phyloP scores from a whole-genome alignment of 768 basidiomycete genomes.

The Cyclocybe cylindracea region DNA sequence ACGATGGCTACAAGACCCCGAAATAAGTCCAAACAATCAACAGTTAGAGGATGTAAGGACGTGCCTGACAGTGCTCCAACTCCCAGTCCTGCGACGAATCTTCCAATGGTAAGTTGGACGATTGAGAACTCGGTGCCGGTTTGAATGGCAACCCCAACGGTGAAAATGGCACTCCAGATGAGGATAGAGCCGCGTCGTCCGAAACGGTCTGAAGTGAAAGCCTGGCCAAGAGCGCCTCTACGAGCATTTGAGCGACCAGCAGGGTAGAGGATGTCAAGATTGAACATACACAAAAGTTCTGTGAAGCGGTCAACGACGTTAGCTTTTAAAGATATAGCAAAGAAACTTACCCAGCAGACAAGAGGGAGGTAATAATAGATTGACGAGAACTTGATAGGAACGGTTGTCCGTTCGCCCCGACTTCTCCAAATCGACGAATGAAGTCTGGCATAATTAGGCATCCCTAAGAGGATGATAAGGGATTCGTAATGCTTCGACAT shows the following conservation, averaged over 20 bases:
- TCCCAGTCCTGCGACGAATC: conserved; percentile 75
- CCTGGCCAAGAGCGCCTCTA: conserved; percentile 67
- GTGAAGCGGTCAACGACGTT: not conserved
- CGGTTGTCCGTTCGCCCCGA: conserved; percentile 43
- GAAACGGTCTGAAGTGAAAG: conserved; percentile 72
- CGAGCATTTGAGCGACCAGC: conserved; percentile 7
- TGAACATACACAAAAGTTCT: conserved; percentile 54
- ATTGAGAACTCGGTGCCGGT: conserved; percentile 63
- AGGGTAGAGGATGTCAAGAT: not conserved
- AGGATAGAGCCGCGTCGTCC: conserved; percentile 75
- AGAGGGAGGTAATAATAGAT: conserved; percentile 76
- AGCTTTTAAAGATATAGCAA: not conserved
- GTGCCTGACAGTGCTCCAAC: conserved; percentile 75
- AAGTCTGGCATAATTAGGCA: conserved; percentile 83
- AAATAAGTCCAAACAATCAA: not conserved
- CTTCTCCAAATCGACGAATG: conserved; percentile 63
- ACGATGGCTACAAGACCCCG: conserved; percentile 43
- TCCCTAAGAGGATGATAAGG: conserved; percentile 41
- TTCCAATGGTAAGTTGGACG: conserved; percentile 70
- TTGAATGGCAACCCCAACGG: conserved; percentile 66
- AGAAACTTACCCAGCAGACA: conserved; percentile 65
- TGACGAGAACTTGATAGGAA: conserved; percentile 64
- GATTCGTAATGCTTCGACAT: not conserved
- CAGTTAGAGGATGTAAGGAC: conserved; percentile 5
- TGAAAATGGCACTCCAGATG: conserved; percentile 77